These are phyloP conservation scores for Trichoderma citrinoviride DNA, from an alignment of 2,329 filamentous ascomycete species.

Conservation along the genomic window DNA sequence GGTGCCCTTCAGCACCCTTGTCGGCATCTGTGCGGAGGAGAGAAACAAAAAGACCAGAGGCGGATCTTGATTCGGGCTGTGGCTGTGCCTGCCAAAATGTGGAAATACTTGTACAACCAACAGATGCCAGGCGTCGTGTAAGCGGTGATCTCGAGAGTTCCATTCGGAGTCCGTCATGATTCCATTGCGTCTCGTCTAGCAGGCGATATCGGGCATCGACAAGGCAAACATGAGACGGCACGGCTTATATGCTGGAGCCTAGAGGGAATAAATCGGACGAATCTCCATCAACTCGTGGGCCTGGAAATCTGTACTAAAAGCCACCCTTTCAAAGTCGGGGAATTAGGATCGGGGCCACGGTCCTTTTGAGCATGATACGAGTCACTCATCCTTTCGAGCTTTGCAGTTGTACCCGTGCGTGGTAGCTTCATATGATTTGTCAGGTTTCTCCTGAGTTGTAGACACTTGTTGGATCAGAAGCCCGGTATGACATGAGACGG, in stretches of 20 bases:
- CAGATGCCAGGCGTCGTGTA: too few relatives aligned
- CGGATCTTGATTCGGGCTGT: not conserved
- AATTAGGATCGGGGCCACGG: conserved; percentile 14
- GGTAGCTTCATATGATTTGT: too few relatives aligned
- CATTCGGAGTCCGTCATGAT: too few relatives aligned
- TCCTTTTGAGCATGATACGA: not conserved
- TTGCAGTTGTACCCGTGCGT: too few relatives aligned
- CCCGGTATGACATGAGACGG: too few relatives aligned
- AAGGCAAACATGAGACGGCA: not conserved
- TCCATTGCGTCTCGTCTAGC: too few relatives aligned
- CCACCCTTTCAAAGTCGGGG: conserved; percentile 9
- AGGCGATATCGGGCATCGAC: conserved; percentile 2
- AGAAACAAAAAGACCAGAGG: not conserved
- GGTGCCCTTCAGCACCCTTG: too few relatives aligned
- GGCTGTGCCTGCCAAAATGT: not conserved
- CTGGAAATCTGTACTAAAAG: not conserved
- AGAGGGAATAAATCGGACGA: not conserved
- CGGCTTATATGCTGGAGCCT: not conserved
- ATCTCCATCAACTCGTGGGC: not conserved
- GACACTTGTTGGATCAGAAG: too few relatives aligned
- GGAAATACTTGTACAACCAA: too few relatives aligned
- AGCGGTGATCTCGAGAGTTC: too few relatives aligned
- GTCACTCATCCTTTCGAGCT: too few relatives aligned
- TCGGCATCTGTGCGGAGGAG: not conserved
- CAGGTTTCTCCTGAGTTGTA: too few relatives aligned